Evolutionary conservation across 2,329 filamentous ascomycete species (phyloP).

Genomic region (Cladosporium phlei): DNA sequence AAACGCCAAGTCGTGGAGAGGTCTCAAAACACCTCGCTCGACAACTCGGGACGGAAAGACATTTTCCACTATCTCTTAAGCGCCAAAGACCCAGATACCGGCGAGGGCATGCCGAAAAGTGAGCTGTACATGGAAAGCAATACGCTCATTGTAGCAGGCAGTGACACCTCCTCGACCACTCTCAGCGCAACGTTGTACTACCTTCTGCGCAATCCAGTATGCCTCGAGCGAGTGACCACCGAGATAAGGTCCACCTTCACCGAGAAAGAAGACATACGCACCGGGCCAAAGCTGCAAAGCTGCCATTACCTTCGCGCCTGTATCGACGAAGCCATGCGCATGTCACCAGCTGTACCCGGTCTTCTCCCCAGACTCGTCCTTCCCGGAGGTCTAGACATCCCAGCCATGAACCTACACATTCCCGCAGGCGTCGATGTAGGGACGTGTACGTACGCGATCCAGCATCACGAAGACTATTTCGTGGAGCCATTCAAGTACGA

Average conservation of each 20-base stretch:
- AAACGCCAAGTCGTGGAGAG: conserved; percentile 26
- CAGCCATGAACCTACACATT: conserved; percentile 31
- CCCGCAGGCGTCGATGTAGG: conserved; percentile 33
- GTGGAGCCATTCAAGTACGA: conserved; percentile 24
- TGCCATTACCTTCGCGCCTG: conserved; percentile 43
- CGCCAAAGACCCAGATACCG: conserved; percentile 32
- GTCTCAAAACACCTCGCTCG: conserved; percentile 17
- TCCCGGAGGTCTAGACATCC: conserved; percentile 28
- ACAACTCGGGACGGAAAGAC: conserved; percentile 22
- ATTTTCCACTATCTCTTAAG: conserved; percentile 24
- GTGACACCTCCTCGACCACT: conserved; percentile 40
- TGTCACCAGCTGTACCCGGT: conserved; percentile 40
- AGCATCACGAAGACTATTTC: conserved; percentile 33
- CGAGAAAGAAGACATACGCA: conserved; percentile 26
- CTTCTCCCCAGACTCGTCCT: conserved; percentile 33
- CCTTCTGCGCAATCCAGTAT: conserved; percentile 36
- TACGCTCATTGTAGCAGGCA: conserved; percentile 46
- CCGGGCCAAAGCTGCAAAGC: conserved; percentile 30
- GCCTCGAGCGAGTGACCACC: conserved; percentile 29
- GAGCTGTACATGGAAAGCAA: conserved; percentile 49
- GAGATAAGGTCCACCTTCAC: conserved; percentile 36
- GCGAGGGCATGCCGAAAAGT: conserved; percentile 34
- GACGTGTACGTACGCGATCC: conserved; percentile 32
- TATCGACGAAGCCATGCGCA: conserved; percentile 45
- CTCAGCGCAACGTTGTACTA: conserved; percentile 39